phyloP scores from a whole-genome alignment of 2,329 filamentous ascomycete genomes.

The Rhynchosporium graminicola region DNA sequence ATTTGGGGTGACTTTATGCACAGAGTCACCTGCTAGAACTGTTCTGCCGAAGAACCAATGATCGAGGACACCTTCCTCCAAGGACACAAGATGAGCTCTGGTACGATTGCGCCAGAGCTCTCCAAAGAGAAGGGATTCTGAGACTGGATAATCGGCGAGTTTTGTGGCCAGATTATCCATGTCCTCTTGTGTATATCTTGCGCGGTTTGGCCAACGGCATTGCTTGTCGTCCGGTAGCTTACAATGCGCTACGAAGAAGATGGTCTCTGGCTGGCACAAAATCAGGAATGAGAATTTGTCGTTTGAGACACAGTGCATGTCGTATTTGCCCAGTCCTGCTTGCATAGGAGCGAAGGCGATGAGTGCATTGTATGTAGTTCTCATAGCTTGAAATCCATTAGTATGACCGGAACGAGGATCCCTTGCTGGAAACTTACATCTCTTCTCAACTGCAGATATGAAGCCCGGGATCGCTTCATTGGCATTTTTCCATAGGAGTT shows the following conservation, averaged over 20 bases:
- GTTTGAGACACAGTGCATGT: neutral
- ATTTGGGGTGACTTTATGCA: constrained; percentile 18
- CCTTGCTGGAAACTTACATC: neutral
- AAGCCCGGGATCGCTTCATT: neutral
- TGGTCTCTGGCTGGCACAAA: neutral
- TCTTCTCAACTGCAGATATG: neutral
- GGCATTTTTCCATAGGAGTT: neutral
- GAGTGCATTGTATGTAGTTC: neutral
- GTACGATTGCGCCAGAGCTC: constrained; percentile 7
- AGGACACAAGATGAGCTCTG: constrained; percentile 8
- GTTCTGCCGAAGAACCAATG: constrained; percentile 15
- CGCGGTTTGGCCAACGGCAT: neutral
- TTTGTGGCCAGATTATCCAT: constrained; percentile 6
- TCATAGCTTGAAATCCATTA: neutral
- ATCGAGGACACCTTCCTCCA: constrained; percentile 17
- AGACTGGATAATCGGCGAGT: constrained; percentile 4
- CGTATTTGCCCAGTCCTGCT: neutral
- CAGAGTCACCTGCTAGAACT: constrained; percentile 20
- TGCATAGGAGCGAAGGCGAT: neutral
- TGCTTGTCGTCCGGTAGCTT: neutral
- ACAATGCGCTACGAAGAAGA: neutral
- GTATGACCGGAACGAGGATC: no score
- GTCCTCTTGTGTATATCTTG: constrained; percentile 11
- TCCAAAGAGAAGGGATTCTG: neutral
- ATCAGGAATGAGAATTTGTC: neutral